These are phyloP conservation scores for Apiotrichum siamense DNA, from an alignment of 1,284 basidiomycete species.

Conservation along the genomic window DNA sequence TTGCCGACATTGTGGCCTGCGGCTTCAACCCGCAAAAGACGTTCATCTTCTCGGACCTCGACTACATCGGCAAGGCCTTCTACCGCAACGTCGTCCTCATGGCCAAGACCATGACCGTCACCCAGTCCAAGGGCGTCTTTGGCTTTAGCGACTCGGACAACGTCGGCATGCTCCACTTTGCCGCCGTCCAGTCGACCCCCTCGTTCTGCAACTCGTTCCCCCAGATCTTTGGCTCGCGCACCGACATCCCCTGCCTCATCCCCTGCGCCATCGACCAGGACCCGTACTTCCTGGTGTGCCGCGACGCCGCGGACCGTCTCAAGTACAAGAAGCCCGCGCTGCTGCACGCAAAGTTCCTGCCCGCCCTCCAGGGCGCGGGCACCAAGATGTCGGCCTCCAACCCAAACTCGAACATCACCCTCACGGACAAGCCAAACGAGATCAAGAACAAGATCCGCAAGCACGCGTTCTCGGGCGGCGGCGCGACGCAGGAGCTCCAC, in stretches of 20 bases:
- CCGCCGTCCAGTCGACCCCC: conserved; percentile 92
- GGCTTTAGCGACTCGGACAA: conserved; percentile 98
- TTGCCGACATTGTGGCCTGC: conserved; percentile 84
- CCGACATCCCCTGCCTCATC: conserved; percentile 86
- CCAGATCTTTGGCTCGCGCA: conserved; percentile 83
- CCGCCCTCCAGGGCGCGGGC: conserved; percentile 92
- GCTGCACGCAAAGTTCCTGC: conserved; percentile 96
- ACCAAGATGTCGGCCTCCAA: conserved; percentile 99
- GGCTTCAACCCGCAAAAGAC: conserved; percentile 82
- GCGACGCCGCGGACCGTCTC: conserved; percentile 87
- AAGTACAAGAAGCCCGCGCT: conserved; percentile 93
- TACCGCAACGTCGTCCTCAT: conserved; percentile 93
- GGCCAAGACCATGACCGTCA: conserved; percentile 86
- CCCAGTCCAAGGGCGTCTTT: conserved; percentile 90
- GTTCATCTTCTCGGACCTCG: conserved; percentile 93
- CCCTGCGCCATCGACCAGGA: conserved; percentile 97
- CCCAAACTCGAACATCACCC: conserved; percentile 83
- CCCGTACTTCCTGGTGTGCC: conserved; percentile 80
- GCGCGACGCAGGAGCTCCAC: conserved; percentile 92
- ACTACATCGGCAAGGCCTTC: conserved; percentile 73
- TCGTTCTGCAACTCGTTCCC: conserved; percentile 99
- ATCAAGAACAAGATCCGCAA: conserved; percentile 98
- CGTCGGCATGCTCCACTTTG: conserved; percentile 97
- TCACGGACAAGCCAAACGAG: conserved; percentile 86
- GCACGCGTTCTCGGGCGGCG: conserved; percentile 82